These are phyloP conservation scores for Kodamaea leandrae DNA, from an alignment of 805 yeast genomes.

Conservation along the genomic window DNA sequence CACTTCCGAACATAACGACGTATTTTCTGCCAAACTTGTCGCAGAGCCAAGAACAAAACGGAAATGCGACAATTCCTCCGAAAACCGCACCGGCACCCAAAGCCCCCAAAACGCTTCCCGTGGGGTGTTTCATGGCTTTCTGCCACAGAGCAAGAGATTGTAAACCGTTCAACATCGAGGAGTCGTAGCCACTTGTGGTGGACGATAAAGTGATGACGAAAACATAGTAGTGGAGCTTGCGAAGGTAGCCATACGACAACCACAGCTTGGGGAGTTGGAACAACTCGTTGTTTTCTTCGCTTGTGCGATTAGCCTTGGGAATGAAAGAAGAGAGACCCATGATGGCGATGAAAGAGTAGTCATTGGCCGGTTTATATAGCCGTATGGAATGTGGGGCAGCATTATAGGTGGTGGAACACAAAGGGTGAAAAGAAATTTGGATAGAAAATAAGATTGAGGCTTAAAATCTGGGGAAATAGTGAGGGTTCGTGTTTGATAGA, in stretches of 20 bases:
- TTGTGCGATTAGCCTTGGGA: too few relatives aligned
- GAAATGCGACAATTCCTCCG: conserved; percentile 36
- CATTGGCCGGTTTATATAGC: too few relatives aligned
- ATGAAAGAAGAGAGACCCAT: too few relatives aligned
- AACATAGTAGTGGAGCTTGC: conserved; percentile 35
- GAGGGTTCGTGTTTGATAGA: too few relatives aligned
- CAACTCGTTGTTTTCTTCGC: too few relatives aligned
- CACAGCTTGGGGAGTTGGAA: conserved; percentile 20
- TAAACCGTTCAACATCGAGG: conserved; percentile 46
- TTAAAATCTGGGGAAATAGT: too few relatives aligned
- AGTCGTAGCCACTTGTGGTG: conserved; percentile 36
- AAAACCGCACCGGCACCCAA: conserved; percentile 23
- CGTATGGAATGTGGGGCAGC: too few relatives aligned
- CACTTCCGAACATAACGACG: conserved; percentile 23
- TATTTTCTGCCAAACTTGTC: conserved; percentile 44
- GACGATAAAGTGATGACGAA: conserved; percentile 45
- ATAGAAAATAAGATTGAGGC: too few relatives aligned
- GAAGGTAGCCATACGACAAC: conserved; percentile 37
- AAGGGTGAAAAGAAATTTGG: too few relatives aligned
- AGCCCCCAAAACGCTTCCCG: conserved; percentile 21
- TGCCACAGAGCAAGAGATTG: conserved; percentile 45
- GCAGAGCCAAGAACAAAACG: conserved; percentile 25
- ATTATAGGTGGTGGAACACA: too few relatives aligned
- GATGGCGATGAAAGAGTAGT: too few relatives aligned
- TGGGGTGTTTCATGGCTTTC: conserved; percentile 27